These are phyloP conservation scores for Penicillium nordicum DNA, from an alignment of 2,329 filamentous ascomycete species.

Conservation along the genomic window DNA sequence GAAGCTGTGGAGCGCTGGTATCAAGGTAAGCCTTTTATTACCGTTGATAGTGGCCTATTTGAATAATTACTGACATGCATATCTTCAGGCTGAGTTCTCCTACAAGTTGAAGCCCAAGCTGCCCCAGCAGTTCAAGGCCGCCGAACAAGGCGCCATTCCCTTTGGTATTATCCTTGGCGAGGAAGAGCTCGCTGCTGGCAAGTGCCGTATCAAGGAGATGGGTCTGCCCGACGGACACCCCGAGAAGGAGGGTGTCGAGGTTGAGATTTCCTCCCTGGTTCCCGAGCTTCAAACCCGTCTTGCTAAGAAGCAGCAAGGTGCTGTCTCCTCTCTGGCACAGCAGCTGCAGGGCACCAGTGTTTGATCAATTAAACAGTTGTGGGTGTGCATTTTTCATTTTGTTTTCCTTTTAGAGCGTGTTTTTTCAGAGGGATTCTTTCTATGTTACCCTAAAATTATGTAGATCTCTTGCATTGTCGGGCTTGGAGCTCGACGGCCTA, in stretches of 20 bases:
- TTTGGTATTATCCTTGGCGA: conserved; percentile 88
- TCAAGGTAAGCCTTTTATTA: conserved; percentile 58
- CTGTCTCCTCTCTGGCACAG: conserved; percentile 19
- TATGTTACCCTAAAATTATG: conserved; percentile 6
- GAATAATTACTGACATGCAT: conserved; percentile 18
- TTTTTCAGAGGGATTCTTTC: conserved; percentile 1
- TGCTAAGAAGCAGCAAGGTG: conserved; percentile 20
- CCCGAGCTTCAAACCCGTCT: conserved; percentile 26
- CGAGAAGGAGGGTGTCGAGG: conserved; percentile 81
- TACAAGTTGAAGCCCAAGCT: conserved; percentile 91
- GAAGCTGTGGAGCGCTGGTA: conserved; percentile 77
- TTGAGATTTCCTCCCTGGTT: conserved; percentile 51
- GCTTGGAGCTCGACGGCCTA: conserved; percentile 1
- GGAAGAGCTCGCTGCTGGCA: conserved; percentile 77
- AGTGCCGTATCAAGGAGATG: conserved; percentile 85
- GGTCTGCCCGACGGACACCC: conserved; percentile 76
- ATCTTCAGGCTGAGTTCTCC: conserved; percentile 68
- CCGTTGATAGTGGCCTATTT: neutral
- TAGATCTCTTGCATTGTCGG: conserved; percentile 12
- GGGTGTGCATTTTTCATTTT: conserved; percentile 12
- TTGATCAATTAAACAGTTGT: conserved; percentile 9
- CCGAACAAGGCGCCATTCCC: conserved; percentile 74
- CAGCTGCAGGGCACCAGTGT: conserved; percentile 25
- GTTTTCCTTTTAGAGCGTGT: conserved; percentile 9
- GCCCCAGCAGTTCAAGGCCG: conserved; percentile 84